These are phyloP conservation scores for Yarrowia galli DNA, from an alignment of 1,139 yeast species.

Conservation along the genomic window DNA sequence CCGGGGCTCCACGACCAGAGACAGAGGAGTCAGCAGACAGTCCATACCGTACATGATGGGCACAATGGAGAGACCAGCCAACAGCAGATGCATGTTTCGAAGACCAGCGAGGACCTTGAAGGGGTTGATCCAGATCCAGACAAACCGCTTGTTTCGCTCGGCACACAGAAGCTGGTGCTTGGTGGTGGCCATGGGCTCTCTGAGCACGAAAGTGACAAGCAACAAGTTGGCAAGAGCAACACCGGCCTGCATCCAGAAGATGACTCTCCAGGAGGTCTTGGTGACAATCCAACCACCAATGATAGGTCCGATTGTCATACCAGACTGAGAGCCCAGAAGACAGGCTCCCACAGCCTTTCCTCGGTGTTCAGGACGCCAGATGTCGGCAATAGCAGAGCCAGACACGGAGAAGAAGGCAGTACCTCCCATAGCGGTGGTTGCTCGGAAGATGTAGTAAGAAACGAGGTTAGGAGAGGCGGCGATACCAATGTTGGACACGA, in stretches of 20 bases:
- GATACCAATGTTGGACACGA: constrained; percentile 53
- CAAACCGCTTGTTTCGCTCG: constrained; percentile 56
- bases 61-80: constrained; percentile 57
- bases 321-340: constrained; percentile 78
- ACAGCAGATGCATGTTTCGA: constrained; percentile 54
- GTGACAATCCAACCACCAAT: constrained; percentile 77
- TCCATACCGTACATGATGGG: constrained; percentile 59
- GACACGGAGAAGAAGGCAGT: constrained; percentile 74
- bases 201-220: constrained; percentile 62
- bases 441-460: constrained; percentile 60
- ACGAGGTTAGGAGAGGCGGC: constrained; percentile 59
- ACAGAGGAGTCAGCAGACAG: constrained; percentile 60
- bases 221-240: constrained; percentile 63
- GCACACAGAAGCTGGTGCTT: constrained; percentile 49
- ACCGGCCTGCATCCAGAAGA: constrained; percentile 58
- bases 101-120: constrained; percentile 54
- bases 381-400: constrained; percentile 84
- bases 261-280: constrained; percentile 61
- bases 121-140: constrained; percentile 57
- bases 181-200: constrained; percentile 59
- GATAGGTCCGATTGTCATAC: constrained; percentile 82
- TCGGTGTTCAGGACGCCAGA: constrained; percentile 69
- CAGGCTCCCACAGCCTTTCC: constrained; percentile 81
- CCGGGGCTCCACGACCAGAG: constrained; percentile 62
- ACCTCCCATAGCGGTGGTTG: constrained; percentile 59